Evolutionary conservation across 2,329 filamentous ascomycete genomes (phyloP), one percentile per base, ranked within the genome.

Genomic region (Teratosphaeria zuluensis): DNA sequence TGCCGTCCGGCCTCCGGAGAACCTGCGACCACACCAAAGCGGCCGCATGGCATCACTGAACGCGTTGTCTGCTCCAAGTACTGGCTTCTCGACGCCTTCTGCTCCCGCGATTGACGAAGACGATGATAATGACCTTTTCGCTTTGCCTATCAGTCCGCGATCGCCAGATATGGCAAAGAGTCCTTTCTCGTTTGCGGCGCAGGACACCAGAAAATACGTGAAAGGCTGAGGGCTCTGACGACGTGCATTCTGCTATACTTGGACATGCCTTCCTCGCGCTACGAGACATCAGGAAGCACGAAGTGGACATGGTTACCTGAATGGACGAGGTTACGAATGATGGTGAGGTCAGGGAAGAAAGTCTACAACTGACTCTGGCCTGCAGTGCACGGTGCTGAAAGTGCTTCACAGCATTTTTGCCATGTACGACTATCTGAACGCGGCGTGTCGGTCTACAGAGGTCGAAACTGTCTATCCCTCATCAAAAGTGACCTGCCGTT

Each of bases 81-180:
- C 54, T 16, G 53, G 30, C 9, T 38, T 55, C 14, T n/a, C 53
- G 11, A 11, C 53, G 9, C 24, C 9, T 24, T 12, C 53, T 38
- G 14, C 28, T 21, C 16, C 12, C 16, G 19, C 28, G 2, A 7
- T 7, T 53, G 52, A 53, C 19, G 72, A 74, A 9, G 74, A 86
- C 48, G 82, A 81, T 0, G 87, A 90, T 64, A 90, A 95, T 59
- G 92, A 89, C 48, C 78, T 96, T 2, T 96, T 96, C 69, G 91
- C 90, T 0, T 81, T 95, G 56, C 90, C 90, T 1, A 84, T 96
- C 75, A 92, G 89, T 68, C 91, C 91, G 1, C 80, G 91, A 55
- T 92, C 89, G 67, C 91, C 91, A 0, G 90, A 95, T 65, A 90
- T 94, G 79, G 84, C 85, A 56, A 89, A 85, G 66, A 92, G 53